Evolutionary conservation across 2,329 filamentous ascomycete species (phyloP), one percentile per base, ranked within the genome.

Genomic region (Exophiala viscosa): DNA sequence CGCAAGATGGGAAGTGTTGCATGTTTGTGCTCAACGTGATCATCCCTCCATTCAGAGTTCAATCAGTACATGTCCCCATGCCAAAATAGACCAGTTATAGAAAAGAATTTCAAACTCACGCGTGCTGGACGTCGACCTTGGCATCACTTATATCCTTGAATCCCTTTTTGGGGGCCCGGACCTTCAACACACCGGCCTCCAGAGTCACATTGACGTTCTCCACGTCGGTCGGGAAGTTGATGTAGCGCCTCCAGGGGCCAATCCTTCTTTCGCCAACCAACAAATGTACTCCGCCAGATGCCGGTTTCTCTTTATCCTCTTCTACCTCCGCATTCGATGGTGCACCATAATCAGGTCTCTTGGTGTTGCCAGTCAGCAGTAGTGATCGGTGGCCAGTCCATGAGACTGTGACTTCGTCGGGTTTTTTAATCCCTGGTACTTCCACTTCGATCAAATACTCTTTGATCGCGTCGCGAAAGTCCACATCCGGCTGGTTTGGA

Each of bases 141-240:
- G 57, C 23, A 18, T 45, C 45, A 5, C 34, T 44, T 6, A 47
- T 36, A 15, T 60, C 52, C 3, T 42, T 33, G 44, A 45, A 58
- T 15, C 57, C 55, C 51, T 57, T 60, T 52, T 60, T 60, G 7
- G 57, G 54, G 10, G 57, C 52, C 15, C 48, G 45, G 35, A 58
- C 58, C 55, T 60, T 60, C 48, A 58, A 50, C 47, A 59, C 36
- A 2, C 56, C 56, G 33, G 56, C 56, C 47, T 59, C 56, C 43
- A 59, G 45, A 18, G 56, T 59, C 14, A 59, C 56, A 20, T 31
- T 56, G 32, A 59, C 50, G 18, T 59, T 56, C 50, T 59, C 56
- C 32, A 59, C 56, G 10, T 59, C 56, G 31, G 56, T 53, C 13
- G 56, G 56, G 48, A 59, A 59, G 45, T 59, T 56, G 53, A 59